phyloP scores from a whole-genome alignment of 768 basidiomycete genomes.

The Boletus sensibilis region DNA sequence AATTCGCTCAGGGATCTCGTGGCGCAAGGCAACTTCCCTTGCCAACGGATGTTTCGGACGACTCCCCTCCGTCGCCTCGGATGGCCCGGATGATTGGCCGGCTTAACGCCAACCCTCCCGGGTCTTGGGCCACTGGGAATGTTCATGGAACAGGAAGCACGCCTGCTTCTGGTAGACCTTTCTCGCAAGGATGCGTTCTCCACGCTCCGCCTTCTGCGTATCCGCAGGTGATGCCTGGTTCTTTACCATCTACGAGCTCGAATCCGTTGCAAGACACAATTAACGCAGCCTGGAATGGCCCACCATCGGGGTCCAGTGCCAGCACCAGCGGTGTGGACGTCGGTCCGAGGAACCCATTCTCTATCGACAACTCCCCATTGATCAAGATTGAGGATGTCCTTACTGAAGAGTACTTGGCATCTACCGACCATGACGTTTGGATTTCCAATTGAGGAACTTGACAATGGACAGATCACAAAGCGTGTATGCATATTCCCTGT shows the following conservation, averaged over 20 bases:
- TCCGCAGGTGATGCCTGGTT: conserved; percentile 30
- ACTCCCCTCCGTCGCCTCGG: background rate
- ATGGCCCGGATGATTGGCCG: background rate
- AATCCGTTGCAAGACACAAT: background rate
- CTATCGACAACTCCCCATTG: background rate
- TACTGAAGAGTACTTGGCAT: background rate
- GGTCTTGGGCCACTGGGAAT: background rate
- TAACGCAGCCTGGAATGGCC: background rate
- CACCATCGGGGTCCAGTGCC: background rate
- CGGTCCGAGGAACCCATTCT: conserved; percentile 6
- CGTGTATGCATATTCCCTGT: background rate
- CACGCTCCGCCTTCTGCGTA: conserved; percentile 27
- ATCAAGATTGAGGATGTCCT: background rate
- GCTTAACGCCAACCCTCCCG: background rate
- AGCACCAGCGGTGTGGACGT: background rate
- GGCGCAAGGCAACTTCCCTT: background rate
- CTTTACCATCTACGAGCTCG: conserved; percentile 9
- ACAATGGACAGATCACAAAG: background rate
- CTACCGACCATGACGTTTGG: background rate
- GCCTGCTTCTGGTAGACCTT: background rate
- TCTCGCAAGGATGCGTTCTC: conserved; percentile 6
- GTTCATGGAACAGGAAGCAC: background rate
- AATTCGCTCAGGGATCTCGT: background rate
- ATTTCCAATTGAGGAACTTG: background rate
- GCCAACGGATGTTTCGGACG: background rate